These are phyloP conservation scores for Arxiozyma bovina DNA, from an alignment of 1,139 yeast genomes.

Conservation along the genomic window DNA sequence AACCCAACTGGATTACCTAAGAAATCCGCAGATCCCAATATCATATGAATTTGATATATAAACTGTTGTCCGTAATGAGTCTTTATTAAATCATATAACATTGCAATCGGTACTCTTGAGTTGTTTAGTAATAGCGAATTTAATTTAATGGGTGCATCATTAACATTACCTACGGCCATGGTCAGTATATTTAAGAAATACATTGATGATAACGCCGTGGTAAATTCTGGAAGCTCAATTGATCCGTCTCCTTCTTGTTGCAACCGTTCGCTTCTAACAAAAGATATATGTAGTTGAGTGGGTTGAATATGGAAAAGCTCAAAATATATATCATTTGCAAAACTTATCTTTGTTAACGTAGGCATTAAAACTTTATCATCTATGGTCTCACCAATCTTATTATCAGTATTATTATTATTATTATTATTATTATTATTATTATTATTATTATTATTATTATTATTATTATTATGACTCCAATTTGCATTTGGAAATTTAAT, in stretches of 20 bases:
- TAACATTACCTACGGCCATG: slow-evolving; percentile 95
- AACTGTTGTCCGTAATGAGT: slow-evolving; percentile 92
- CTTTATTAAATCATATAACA: slow-evolving; percentile 58
- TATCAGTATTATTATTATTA: not conserved
- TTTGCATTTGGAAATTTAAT: slow-evolving; percentile 63
- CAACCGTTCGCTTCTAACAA: slow-evolving; percentile 79
- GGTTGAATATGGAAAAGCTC: slow-evolving; percentile 93
- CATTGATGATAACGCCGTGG: slow-evolving; percentile 49
- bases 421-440: not conserved
- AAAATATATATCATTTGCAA: slow-evolving; percentile 72
- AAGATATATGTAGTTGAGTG: slow-evolving; percentile 76
- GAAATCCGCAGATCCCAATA: slow-evolving; percentile 92
- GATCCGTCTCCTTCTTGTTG: slow-evolving; percentile 44
- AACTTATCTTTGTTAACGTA: slow-evolving; percentile 52
- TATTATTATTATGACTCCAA: slow-evolving; percentile 38
- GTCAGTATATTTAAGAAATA: slow-evolving; percentile 79
- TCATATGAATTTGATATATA: slow-evolving; percentile 83
- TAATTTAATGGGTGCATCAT: slow-evolving; percentile 89
- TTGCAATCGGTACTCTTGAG: slow-evolving; percentile 74
- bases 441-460: not conserved
- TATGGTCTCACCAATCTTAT: not conserved
- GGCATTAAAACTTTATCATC: slow-evolving; percentile 52
- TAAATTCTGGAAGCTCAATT: slow-evolving; percentile 6
- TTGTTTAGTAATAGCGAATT: slow-evolving; percentile 85
- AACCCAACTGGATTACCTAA: slow-evolving; percentile 96